Evolutionary conservation across 139 green algal species (phyloP), one percentile per base, ranked within the genome.

Genomic region (Chlamydomonas incerta): DNA sequence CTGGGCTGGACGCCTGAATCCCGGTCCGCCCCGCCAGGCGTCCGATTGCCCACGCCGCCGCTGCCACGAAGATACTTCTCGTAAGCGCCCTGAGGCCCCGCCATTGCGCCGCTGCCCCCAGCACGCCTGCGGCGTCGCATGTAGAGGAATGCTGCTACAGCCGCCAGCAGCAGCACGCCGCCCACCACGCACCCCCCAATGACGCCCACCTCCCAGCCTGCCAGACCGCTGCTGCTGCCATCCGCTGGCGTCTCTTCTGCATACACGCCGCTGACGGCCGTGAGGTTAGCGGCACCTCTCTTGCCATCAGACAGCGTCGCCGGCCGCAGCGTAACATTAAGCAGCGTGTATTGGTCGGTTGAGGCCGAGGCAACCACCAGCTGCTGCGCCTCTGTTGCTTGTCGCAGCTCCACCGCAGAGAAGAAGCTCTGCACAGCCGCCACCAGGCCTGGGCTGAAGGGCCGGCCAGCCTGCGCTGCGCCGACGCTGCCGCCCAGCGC

Each of bases 101-200:
- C 8, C 41, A 8, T 8, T 5, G 60, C 55, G 55, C 2, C 10
- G 20, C 21, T 72, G 76, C 62, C 17, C 46, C 21, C n/a, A 0
- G 8, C 68, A 55, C 0, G 55, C 41, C 52, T 31, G 26, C 17
- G 13, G 9, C 3, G 47, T 4, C 31, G 46, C 3, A 11, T 62
- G 65, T 3, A 47, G n/a, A 50, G 3, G n/a, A 66, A 34, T 9
- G 31, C 15, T 0, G 68, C 47, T 1, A 17, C 28, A 2, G 29
- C 60, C 18, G 24, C 66, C 47, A 70, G 4, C 52, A 77, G 52
- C 68, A 86, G 5, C 28, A 14, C 24, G 52, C 50, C 68, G 10
- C 80, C 80, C 23, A 80, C 68, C 14, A 72, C 66, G 68, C 80
- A 69, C 8, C 66, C 80, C 23, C 77, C 80, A 6, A 79, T 46